Evolutionary conservation across 2,329 filamentous ascomycete genomes (phyloP), one percentile per base, ranked within the genome.

Genomic region (Venturia aucupariae): DNA sequence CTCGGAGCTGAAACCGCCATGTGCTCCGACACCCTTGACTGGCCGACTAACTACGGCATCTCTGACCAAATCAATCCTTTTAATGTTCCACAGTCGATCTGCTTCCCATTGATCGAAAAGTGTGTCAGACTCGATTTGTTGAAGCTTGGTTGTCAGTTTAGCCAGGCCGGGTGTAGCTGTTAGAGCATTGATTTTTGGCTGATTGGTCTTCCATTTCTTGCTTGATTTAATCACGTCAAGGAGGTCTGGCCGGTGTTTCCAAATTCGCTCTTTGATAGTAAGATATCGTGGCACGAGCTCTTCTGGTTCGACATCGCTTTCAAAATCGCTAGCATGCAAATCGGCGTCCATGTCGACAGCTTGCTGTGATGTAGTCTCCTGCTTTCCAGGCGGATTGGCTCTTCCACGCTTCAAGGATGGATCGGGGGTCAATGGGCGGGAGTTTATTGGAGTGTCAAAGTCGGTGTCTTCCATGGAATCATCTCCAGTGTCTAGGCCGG

Each of bases 111-210:
- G 71, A 66, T 83, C 80, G 67, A 83, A 82, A 3, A 83, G 70
- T 0, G 79, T 72, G 68, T 83, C 81, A 2, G 85, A 88, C 70
- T 94, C 88, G 51, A 97, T 90, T 66, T 84, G 84, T 44, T 86
- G 82, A 46, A 97, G 77, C 72, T 92, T 95, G 19, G 86, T 85
- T 48, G 88, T 81, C 2, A 96, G 75, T 69, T 86, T 90, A 11
- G 82, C 82, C 54, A 86, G 78, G 66, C 84, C 82, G 27, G 83
- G 73, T 19, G 71, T 71, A 35, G 67, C 65, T 66, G 65, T 63
- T 69, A 67, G 65, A 57, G 6, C 15, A 19, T 19, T 57, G 67
- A 68, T 74, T 66, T 44, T 61, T 38, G 55, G 41, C 63, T 67
- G 44, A 51, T 39, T 51, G 67, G 69, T 19, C 68, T 69, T n/a